A percentile compares a stretch with the other conserved stretches of the same genome.
These are phyloP conservation scores for Lepiota brunneoincarnata DNA, from an alignment of 768 basidiomycete species.

Conservation along the genomic window DNA sequence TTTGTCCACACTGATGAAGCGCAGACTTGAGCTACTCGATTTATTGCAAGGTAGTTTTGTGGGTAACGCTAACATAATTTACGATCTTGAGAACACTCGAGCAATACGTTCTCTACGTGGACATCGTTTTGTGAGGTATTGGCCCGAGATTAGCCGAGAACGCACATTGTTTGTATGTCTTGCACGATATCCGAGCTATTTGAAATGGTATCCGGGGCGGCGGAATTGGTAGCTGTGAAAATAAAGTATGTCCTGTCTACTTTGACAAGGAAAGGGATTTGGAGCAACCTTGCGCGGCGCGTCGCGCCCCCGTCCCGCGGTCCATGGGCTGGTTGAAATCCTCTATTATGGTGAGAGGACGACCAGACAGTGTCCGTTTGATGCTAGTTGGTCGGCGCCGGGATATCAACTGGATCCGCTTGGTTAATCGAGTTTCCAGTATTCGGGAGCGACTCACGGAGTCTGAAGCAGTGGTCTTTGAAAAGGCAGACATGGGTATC, in stretches of 20 bases:
- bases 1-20: too few species aligned
- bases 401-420: not conserved
- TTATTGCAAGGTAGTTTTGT: not conserved
- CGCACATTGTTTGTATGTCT: conserved; percentile 7
- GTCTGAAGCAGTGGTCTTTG: not conserved
- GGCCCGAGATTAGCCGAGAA: not conserved
- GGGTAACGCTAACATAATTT: not conserved
- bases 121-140: not conserved
- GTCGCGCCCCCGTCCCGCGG: not conserved
- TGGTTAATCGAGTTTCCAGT: too few species aligned
- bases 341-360: not conserved
- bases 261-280: too few species aligned
- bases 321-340: not conserved
- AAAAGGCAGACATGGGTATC: conserved; percentile 1
- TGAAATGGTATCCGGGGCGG: not conserved
- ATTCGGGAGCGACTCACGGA: too few species aligned
- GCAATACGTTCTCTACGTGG: conserved; percentile 11
- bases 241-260: too few species aligned
- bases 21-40: too few species aligned
- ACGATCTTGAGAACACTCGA: conserved; percentile 2
- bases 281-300: not conserved
- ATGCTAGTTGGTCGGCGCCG: not conserved
- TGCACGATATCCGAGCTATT: not conserved
- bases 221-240: not conserved
- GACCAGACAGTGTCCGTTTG: not conserved